Evolutionary conservation across 1,284 basidiomycete species (phyloP).

Genomic region (Trametes hirsuta): DNA sequence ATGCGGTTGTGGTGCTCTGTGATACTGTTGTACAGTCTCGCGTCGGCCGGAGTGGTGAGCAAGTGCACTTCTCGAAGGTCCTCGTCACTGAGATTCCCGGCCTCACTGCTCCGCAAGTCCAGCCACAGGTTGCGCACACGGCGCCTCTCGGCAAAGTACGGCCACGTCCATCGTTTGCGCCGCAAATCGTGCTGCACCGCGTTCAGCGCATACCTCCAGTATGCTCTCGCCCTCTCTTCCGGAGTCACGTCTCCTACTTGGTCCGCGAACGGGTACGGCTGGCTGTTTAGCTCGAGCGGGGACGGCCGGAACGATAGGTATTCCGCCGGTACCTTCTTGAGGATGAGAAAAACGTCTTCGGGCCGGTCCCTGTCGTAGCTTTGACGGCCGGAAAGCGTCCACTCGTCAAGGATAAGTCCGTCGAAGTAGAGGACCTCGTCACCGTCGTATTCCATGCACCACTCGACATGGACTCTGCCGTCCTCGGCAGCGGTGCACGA

Average conservation of each 20-base stretch:
- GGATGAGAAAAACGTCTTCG: slow-evolving; percentile 8
- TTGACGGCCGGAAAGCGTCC: slow-evolving; percentile 9
- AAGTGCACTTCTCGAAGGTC: not conserved
- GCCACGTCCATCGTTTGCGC: slow-evolving; percentile 4
- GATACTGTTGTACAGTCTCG: not conserved
- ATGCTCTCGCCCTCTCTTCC: slow-evolving; percentile 8
- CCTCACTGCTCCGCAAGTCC: not conserved
- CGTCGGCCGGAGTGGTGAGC: not conserved
- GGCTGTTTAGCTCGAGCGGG: not conserved
- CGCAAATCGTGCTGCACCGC: slow-evolving; percentile 20
- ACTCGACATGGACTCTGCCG: not conserved
- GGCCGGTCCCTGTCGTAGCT: slow-evolving; percentile 11
- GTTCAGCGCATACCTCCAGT: slow-evolving; percentile 30
- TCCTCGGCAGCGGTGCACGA: not conserved
- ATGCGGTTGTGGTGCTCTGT: not conserved
- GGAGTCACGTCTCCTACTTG: not conserved
- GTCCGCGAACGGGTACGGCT: slow-evolving; percentile 4
- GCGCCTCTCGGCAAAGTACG: slow-evolving; percentile 1
- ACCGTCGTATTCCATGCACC: slow-evolving; percentile 11
- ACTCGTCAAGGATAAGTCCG: slow-evolving; percentile 12
- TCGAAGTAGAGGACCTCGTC: slow-evolving; percentile 10
- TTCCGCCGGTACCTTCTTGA: not conserved
- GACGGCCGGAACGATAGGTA: not conserved
- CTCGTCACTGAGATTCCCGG: not conserved
- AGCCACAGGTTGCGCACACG: slow-evolving; percentile 1